Evolutionary conservation across 495 filamentous ascomycete genomes (phyloP).

Genomic region (Aspergillus sparsus): DNA sequence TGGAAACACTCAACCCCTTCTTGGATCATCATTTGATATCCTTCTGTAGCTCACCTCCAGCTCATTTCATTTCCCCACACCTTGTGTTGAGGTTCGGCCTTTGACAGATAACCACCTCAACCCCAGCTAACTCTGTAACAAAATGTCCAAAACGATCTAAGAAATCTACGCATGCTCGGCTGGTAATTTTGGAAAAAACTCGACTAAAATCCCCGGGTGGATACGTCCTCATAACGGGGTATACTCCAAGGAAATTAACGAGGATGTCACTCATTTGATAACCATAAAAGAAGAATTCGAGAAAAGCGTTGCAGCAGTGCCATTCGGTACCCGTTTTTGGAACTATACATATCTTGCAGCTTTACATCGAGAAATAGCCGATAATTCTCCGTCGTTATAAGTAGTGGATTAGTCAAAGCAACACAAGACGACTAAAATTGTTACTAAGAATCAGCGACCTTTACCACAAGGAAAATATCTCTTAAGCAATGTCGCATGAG

Average conservation of each 20-base stretch:
- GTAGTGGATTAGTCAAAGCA: constrained; percentile 47
- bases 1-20: too few relatives aligned
- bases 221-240: constrained; percentile 53
- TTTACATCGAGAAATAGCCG: too few relatives aligned
- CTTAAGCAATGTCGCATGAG: too few relatives aligned
- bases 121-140: not conserved
- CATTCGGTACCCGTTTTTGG: not conserved
- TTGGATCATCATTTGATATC: too few relatives aligned
- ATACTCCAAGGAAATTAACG: constrained; percentile 40
- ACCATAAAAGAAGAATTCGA: constrained; percentile 54
- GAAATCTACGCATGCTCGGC: constrained; percentile 29
- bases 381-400: too few relatives aligned
- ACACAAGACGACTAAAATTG: constrained; percentile 49
- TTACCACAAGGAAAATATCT: too few relatives aligned
- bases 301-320: constrained; percentile 42
- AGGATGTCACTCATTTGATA: constrained; percentile 61
- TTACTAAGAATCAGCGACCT: too few relatives aligned
- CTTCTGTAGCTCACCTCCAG: too few relatives aligned
- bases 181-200: constrained; percentile 44
- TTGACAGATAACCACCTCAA: too few relatives aligned
- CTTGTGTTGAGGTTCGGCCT: too few relatives aligned
- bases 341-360: too few relatives aligned
- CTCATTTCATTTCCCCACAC: not conserved
- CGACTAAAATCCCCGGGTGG: constrained; percentile 55
- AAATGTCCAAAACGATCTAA: constrained; percentile 39